These are phyloP conservation scores for Toxicodendron radicans DNA, from an alignment of 345 rosid genomes.

Conservation along the genomic window DNA sequence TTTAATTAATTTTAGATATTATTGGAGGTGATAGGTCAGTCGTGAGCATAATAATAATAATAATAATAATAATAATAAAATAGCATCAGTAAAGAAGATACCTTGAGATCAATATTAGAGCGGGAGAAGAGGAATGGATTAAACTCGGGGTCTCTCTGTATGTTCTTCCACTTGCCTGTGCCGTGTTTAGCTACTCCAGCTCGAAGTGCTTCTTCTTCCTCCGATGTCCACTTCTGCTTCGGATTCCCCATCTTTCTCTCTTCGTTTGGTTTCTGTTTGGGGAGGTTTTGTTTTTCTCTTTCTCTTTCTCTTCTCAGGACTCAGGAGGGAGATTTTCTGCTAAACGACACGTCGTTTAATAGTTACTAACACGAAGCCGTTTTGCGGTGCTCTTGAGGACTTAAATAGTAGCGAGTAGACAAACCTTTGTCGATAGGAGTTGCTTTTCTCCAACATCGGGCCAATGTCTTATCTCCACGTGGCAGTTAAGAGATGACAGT, in stretches of 20 bases:
- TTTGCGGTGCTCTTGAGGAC: background rate
- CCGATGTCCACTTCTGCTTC: conserved; percentile 72
- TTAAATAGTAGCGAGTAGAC: background rate
- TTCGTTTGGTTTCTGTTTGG: conserved; percentile 4
- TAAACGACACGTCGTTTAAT: conserved; percentile 10
- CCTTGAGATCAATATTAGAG: conserved; percentile 87
- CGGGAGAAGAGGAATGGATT: conserved; percentile 51
- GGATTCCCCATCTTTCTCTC: conserved; percentile 54
- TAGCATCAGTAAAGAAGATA: conserved; percentile 15
- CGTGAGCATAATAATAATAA: background rate
- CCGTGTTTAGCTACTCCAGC: conserved; percentile 77
- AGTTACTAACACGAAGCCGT: background rate
- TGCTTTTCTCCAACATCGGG: background rate
- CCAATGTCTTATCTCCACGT: conserved; percentile 26
- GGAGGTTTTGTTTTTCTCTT: background rate
- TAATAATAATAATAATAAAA: background rate
- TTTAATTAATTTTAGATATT: background rate
- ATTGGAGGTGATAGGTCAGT: too few relatives aligned
- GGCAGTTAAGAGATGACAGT: conserved; percentile 18
- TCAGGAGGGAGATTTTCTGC: background rate
- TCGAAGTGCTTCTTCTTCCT: conserved; percentile 74
- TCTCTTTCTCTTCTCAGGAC: background rate
- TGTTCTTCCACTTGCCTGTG: conserved; percentile 71
- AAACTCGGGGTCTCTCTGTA: conserved; percentile 68
- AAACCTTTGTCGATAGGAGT: background rate